Evolutionary conservation across 345 rosid species (phyloP).

Genomic region (Barbarea vulgaris): DNA sequence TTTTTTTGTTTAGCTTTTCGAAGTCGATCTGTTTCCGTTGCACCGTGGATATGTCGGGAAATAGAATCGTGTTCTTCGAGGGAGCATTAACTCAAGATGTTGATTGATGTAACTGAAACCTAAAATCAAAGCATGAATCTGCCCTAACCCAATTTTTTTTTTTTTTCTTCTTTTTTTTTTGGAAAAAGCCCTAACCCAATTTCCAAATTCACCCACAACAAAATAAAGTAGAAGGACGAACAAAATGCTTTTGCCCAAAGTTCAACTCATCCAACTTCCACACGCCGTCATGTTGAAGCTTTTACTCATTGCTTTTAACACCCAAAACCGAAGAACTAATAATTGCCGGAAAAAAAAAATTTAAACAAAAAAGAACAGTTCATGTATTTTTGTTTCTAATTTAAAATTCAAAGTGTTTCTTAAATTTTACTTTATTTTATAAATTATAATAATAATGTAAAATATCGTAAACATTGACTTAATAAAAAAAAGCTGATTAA

Average conservation of each 20-base stretch:
- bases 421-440: not conserved
- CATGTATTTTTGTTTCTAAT: not conserved
- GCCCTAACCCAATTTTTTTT: slow-evolving; percentile 19
- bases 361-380: not conserved
- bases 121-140: slow-evolving; percentile 33
- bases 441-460: not conserved
- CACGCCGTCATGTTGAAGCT: not conserved
- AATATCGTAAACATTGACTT: not conserved
- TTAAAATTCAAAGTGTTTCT: not conserved
- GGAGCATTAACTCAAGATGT: slow-evolving; percentile 36
- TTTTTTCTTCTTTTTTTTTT: no score
- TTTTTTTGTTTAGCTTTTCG: slow-evolving; percentile 2
- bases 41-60: slow-evolving; percentile 19
- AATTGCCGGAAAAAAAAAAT: not conserved
- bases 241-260: slow-evolving; percentile 11
- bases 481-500: not conserved
- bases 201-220: not conserved
- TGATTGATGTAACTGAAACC: slow-evolving; percentile 40
- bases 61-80: slow-evolving; percentile 34
- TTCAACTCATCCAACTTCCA: slow-evolving; percentile 15
- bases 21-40: slow-evolving; percentile 7
- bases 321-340: not conserved
- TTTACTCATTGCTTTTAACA: not conserved
- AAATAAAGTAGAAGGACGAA: slow-evolving; percentile 5
- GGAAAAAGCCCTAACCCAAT: no score